These are phyloP conservation scores for Neofusicoccum laricinum DNA, from an alignment of 2,329 filamentous ascomycete genomes.

Conservation along the genomic window DNA sequence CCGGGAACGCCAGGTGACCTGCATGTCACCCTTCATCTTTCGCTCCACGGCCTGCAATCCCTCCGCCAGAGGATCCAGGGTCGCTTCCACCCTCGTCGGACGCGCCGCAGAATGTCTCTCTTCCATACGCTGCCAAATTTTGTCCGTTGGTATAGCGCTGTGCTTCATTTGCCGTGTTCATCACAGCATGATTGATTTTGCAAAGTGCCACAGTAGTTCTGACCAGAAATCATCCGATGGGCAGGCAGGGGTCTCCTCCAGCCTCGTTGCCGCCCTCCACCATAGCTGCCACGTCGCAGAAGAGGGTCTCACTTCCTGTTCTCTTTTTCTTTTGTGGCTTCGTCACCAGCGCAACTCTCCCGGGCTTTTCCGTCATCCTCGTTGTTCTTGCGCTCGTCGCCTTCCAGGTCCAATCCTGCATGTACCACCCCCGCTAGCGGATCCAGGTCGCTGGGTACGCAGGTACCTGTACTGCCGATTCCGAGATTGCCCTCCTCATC, in stretches of 20 bases:
- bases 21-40: background rate
- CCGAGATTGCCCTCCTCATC: conserved; percentile 8
- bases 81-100: background rate
- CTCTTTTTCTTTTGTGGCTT: background rate
- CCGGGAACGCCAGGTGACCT: background rate
- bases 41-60: background rate
- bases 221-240: background rate
- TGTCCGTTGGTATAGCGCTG: background rate
- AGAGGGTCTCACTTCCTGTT: background rate
- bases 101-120: conserved; percentile 3
- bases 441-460: conserved; percentile 33
- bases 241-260: background rate
- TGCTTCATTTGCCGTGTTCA: background rate
- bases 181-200: background rate
- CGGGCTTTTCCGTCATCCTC: conserved; percentile 6
- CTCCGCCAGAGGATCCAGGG: background rate
- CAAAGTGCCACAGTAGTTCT: background rate
- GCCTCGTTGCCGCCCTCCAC: background rate
- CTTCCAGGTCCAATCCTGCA: conserved; percentile 17
- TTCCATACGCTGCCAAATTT: background rate
- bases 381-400: background rate
- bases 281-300: background rate
- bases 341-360: conserved; percentile 2
- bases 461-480: conserved; percentile 27
- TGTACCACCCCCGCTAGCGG: conserved; percentile 30